Percentiles rank a stretch among this genome's conserved stretches.
Conservation (phyloP, 768 basidiomycete species). For the Chiua virens region DNA sequence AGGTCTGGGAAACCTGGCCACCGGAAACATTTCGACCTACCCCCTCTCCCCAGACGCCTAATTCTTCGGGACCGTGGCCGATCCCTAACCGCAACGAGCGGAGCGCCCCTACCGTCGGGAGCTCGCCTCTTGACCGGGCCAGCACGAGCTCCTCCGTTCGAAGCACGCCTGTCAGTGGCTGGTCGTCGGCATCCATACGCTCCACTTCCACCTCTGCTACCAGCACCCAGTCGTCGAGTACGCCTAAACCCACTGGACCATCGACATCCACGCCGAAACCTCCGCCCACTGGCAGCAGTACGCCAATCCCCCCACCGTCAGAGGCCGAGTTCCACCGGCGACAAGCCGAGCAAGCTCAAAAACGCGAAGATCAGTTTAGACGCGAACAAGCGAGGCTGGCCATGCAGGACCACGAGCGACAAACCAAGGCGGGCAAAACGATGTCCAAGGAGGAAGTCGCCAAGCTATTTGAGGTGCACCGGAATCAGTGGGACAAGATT, state of each 20-base stretch:
- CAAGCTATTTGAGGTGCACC: constrained; percentile 59
- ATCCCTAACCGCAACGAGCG: constrained; percentile 32
- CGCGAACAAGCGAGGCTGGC: constrained; percentile 65
- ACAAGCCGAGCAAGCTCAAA: constrained; percentile 60
- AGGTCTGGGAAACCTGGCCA: constrained; percentile 31
- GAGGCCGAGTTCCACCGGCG: constrained; percentile 63
- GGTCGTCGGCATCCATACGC: constrained; percentile 31
- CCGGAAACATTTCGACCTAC: constrained; percentile 23
- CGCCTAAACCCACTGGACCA: constrained; percentile 26
- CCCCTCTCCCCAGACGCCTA: constrained; percentile 28
- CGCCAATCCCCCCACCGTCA: constrained; percentile 25
- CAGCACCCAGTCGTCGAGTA: constrained; percentile 22
- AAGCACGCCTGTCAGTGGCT: constrained; percentile 25
- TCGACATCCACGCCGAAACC: constrained; percentile 23
- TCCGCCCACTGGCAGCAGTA: constrained; percentile 9
- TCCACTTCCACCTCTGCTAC: constrained; percentile 26
- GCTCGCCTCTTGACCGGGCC: constrained; percentile 31
- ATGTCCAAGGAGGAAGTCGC: constrained; percentile 58
- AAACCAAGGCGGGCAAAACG: constrained; percentile 41
- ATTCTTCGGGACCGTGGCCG: constrained; percentile 31
- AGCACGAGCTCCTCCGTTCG: constrained; percentile 31
- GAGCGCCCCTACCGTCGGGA: constrained; percentile 34
- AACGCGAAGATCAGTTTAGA: constrained; percentile 69
- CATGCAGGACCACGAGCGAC: constrained; percentile 47
- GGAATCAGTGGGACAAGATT: constrained; percentile 57